These are phyloP conservation scores for Grifola frondosa DNA, from an alignment of 1,284 basidiomycete species.

Conservation along the genomic window DNA sequence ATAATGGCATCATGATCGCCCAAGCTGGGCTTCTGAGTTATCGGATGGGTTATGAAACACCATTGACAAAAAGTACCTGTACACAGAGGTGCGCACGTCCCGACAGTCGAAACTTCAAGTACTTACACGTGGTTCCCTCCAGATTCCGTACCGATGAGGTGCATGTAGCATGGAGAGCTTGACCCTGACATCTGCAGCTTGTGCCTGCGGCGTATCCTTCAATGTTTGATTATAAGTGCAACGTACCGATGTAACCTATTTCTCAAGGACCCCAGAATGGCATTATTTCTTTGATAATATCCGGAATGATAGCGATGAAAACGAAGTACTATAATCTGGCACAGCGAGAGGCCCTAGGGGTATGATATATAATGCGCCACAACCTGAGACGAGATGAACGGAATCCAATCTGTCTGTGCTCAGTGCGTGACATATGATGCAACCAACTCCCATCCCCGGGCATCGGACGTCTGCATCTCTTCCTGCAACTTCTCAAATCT, in stretches of 20 bases:
- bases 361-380: background rate
- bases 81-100: conserved; percentile 72
- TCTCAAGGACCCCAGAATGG: no score
- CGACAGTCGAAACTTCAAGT: conserved; percentile 1
- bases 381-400: no score
- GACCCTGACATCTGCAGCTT: conserved; percentile 9
- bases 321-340: no score
- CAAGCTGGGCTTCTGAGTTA: conserved; percentile 93
- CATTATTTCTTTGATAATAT: no score
- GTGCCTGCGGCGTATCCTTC: no score
- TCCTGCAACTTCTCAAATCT: conserved; percentile 51
- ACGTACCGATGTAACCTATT: no score
- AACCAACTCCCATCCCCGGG: conserved; percentile 52
- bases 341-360: no score
- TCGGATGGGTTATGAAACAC: conserved; percentile 88
- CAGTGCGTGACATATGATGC: conserved; percentile 45
- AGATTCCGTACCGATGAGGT: conserved; percentile 94
- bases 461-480: conserved; percentile 47
- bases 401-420: conserved; percentile 8
- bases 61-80: conserved; percentile 78
- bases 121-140: conserved; percentile 1
- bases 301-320: no score
- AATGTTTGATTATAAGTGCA: no score
- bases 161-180: conserved; percentile 81
- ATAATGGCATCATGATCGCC: conserved; percentile 99